Base-by-base conservation (phyloP, 2,329 filamentous ascomycete genomes). In the Colletotrichum sp. region DNA sequence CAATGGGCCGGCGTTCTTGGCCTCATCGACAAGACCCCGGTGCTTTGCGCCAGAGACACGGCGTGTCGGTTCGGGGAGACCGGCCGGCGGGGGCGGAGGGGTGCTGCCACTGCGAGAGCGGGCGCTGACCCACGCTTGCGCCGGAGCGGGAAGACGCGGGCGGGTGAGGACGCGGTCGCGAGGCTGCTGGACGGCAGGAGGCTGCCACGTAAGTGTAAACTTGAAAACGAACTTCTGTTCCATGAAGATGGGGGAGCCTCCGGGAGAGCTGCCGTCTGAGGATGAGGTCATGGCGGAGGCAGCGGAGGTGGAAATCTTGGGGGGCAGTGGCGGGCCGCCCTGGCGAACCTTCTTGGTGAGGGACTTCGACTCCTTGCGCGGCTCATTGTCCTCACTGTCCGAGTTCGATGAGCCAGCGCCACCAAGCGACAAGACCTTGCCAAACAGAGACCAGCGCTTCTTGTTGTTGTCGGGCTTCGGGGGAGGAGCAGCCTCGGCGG, bases 181-280 rank as follows among this genome's bases (percentile, higher is more conserved):
- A 1, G 87, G 86, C 68, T 90, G 87, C 77, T 90, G 87, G 25
- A 88, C 83, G 28, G 90, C 90, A 8, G 85, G 81, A 65, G 89
- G 85, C 55, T 92, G 88, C 88, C 91, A 93, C 75, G 94, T 93
- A 3, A 96, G 88, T 12, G 93, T 91, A 80, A 96, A 96, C 77
- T 93, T 94, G 87, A 96, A 96, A 75, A 91, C 89, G 80, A 91
- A 95, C 78, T 89, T 87, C 82, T 89, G 85, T 81, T 90, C 85
- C 78, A 91, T 89, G 74, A 85, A 90, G 8, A 89, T 85, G 1
- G 91, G 90, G 3, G 89, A 87, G 11, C 90, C 91, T 16, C 87
- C 88, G n/a, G 87, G 86, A 19, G 90, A 91, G 32, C 89, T 90
- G 16, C 85, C 85, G 69, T 91, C 90, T 4, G 88, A 88, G 15